Base-by-base conservation (phyloP, 495 filamentous ascomycete genomes). In the Aspergillus bridgeri region DNA sequence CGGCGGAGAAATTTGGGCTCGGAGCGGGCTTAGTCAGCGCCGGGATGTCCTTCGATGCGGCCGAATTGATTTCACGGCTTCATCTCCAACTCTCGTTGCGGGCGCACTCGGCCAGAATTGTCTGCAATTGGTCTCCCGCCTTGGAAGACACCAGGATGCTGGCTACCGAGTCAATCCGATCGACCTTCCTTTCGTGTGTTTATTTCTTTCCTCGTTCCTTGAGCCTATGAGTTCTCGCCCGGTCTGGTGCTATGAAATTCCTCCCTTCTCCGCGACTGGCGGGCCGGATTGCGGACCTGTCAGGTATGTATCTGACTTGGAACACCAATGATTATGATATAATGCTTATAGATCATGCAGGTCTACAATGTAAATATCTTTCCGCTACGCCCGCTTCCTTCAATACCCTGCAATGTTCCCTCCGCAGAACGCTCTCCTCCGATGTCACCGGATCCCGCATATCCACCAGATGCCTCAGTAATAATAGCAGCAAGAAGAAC, bases 191-290 rank as follows among this genome's bases (percentile, higher is more conserved):
- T 38, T 2, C 5, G 1, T 27, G 25, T 24, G 53, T 48, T 29
- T 53, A 25, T 46, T 43, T 1, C 33, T 38, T 4, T 1, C 11
- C 23, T 58, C 19, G 56, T 42, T 50, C 62, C 27, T 42, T 61
- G 64, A 63, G 61, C 43, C 48, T 48, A 22, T 27, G 33, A 54
- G 54, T 52, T 58, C 54, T 44, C 52, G 51, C 53, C 23, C 38
- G 55, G 18, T 23, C 44, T 20, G 42, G 53, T 69, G 64, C 61
- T 46, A 76, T 75, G 74, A 71, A 68, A 61, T 67, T 71, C 57
- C 54, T 38, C 33, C 7, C 57, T 45, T 58, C 68, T 53, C 62
- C 64, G 52, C 70, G 64, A 61, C 49, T 58, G 58, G 62, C 64
- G 61, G 54, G 49, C 24, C 61, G 57, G 45, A 56, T 44, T 11